A percentile compares a stretch with the other conserved stretches of the same genome.
Evolutionary conservation across 1,284 basidiomycete species (phyloP).

Genomic region (Cryptococcus neoformans): DNA sequence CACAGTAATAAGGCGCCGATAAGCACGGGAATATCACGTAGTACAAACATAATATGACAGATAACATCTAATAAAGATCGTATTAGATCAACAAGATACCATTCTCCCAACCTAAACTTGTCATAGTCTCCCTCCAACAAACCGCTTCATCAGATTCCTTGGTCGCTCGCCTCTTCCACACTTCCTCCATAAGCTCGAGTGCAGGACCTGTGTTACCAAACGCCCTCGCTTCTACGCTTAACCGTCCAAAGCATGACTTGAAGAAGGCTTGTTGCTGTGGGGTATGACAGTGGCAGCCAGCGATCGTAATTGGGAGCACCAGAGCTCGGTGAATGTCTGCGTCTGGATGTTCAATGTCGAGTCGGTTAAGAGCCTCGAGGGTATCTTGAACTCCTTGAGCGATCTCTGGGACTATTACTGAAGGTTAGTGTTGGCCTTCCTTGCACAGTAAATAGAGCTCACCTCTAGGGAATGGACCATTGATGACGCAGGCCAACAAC

Average conservation of each 20-base stretch:
- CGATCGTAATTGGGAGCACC: slow-evolving; percentile 44
- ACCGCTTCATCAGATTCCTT: slow-evolving; percentile 4
- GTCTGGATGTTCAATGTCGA: slow-evolving; percentile 39
- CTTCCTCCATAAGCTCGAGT: slow-evolving; percentile 56
- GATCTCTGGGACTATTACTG: slow-evolving; percentile 17
- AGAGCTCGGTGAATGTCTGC: slow-evolving; percentile 68
- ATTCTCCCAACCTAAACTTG: slow-evolving; percentile 21
- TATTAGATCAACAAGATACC: slow-evolving; percentile 26
- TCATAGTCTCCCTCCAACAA: slow-evolving; percentile 23
- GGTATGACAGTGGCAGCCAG: slow-evolving; percentile 20
- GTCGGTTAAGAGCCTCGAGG: slow-evolving; percentile 48
- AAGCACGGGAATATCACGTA: too few relatives aligned
- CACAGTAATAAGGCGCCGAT: too few relatives aligned
- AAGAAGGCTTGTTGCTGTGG: slow-evolving; percentile 53
- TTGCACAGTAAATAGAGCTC: neutral
- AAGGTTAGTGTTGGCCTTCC: neutral
- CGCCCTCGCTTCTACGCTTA: slow-evolving; percentile 53
- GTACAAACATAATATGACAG: neutral
- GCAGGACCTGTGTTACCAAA: slow-evolving; percentile 63
- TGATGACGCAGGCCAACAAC: slow-evolving; percentile 17
- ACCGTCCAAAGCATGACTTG: slow-evolving; percentile 52
- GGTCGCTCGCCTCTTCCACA: slow-evolving; percentile 56
- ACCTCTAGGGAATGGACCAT: slow-evolving; percentile 25
- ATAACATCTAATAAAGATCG: neutral
- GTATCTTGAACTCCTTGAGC: slow-evolving; percentile 48